phyloP scores from a whole-genome alignment of 768 basidiomycete genomes.

The Chalciporus pseudorubinellus region DNA sequence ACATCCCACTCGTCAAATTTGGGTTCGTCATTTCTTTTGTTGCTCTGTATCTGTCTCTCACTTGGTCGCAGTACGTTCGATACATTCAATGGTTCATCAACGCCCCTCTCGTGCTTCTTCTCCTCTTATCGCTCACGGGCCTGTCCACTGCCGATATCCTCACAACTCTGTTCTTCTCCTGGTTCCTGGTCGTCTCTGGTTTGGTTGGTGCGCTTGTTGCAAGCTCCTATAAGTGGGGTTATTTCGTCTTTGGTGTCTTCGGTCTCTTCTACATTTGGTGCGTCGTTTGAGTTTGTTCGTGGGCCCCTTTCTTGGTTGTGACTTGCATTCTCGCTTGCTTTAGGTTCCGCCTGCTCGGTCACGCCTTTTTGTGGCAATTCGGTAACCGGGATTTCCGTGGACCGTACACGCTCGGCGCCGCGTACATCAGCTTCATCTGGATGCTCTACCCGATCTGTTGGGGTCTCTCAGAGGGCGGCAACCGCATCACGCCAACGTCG shows the following conservation, averaged over 20 bases:
- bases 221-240: slow-evolving; percentile 55
- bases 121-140: slow-evolving; percentile 44
- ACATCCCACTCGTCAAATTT: slow-evolving; percentile 37
- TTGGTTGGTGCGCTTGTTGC: slow-evolving; percentile 52
- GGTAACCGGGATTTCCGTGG: slow-evolving; percentile 20
- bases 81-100: slow-evolving; percentile 60
- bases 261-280: slow-evolving; percentile 51
- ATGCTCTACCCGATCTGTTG: slow-evolving; percentile 57
- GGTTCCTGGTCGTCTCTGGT: slow-evolving; percentile 44
- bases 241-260: slow-evolving; percentile 44
- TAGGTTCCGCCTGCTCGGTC: slow-evolving; percentile 33
- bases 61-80: slow-evolving; percentile 41
- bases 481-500: slow-evolving; percentile 46
- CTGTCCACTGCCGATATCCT: slow-evolving; percentile 50
- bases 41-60: neutral
- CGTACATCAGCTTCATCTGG: slow-evolving; percentile 53
- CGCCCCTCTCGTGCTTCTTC: slow-evolving; percentile 49
- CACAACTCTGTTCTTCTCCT: slow-evolving; percentile 34
- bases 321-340: neutral
- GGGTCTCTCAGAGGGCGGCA: slow-evolving; percentile 52
- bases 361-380: slow-evolving; percentile 27
- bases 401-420: slow-evolving; percentile 36
- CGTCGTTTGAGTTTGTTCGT: slow-evolving; percentile 15
- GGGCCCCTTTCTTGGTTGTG: too few species aligned
- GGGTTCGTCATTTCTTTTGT: slow-evolving; percentile 32